A percentile compares a stretch with the other conserved stretches of the same genome.
Conservation (phyloP, 2,329 filamentous ascomycete species). For the Helotiales sp. region DNA sequence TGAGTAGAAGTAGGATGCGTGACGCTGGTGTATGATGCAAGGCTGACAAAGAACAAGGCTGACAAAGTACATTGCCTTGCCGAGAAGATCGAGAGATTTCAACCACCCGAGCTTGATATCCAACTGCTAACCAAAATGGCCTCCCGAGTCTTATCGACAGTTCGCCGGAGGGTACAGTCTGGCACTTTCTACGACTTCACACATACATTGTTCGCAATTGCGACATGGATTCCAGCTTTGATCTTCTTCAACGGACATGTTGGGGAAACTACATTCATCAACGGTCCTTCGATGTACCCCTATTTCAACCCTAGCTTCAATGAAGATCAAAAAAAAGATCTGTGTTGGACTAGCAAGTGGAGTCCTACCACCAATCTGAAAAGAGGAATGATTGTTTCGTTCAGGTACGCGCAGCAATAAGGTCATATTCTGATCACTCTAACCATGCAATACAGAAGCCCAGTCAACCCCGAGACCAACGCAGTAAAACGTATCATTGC, state of each 20-base stretch:
- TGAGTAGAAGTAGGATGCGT: not conserved
- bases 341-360: slow-evolving; percentile 61
- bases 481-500: slow-evolving; percentile 83
- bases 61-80: not conserved
- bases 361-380: slow-evolving; percentile 57
- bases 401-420: slow-evolving; percentile 50
- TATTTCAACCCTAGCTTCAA: slow-evolving; percentile 69
- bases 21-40: too few species aligned
- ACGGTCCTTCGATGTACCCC: slow-evolving; percentile 73
- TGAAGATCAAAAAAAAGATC: slow-evolving; percentile 52
- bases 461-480: slow-evolving; percentile 65
- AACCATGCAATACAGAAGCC: slow-evolving; percentile 54
- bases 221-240: slow-evolving; percentile 62
- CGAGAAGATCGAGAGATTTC: not conserved
- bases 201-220: slow-evolving; percentile 51
- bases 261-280: slow-evolving; percentile 56
- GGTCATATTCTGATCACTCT: not conserved
- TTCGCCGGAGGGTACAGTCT: slow-evolving; percentile 12
- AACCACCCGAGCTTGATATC: not conserved
- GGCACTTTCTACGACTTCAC: slow-evolving; percentile 36
- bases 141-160: slow-evolving; percentile 21
- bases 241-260: slow-evolving; percentile 63
- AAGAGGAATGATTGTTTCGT: slow-evolving; percentile 74
- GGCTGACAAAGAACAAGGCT: slow-evolving; percentile 9
- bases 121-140: slow-evolving; percentile 15